phyloP scores from a whole-genome alignment of 2,329 filamentous ascomycete genomes.

The Cephalotrichum gorgonifer region DNA sequence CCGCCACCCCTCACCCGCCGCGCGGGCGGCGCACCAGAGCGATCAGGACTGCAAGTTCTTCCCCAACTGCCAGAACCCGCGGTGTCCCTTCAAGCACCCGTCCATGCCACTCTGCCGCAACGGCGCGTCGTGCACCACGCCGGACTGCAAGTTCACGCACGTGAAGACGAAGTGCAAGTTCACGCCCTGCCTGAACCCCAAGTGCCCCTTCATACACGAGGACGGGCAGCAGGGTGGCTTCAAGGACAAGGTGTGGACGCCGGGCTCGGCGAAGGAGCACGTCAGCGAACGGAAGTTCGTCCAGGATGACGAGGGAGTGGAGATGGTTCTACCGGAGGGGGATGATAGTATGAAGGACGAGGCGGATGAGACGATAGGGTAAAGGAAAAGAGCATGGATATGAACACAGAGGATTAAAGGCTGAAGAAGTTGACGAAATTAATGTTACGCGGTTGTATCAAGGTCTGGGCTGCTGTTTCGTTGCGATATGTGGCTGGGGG shows the following conservation, averaged over 20 bases:
- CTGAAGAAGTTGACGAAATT: background rate
- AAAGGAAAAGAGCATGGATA: slow-evolving; percentile 15
- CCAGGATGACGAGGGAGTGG: slow-evolving; percentile 56
- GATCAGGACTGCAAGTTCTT: slow-evolving; percentile 86
- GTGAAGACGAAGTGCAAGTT: slow-evolving; percentile 77
- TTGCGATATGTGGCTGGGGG: background rate
- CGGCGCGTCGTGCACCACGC: slow-evolving; percentile 72
- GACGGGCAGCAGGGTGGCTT: slow-evolving; percentile 82
- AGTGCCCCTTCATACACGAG: slow-evolving; percentile 79
- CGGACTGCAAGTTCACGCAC: slow-evolving; percentile 86
- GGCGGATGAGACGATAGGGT: slow-evolving; percentile 24
- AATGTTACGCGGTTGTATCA: background rate
- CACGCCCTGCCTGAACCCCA: slow-evolving; percentile 82
- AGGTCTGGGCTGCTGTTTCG: background rate
- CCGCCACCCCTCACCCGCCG: slow-evolving; percentile 84
- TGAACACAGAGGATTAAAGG: background rate
- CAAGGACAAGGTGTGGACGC: slow-evolving; percentile 85
- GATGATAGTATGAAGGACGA: slow-evolving; percentile 13
- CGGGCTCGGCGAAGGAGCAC: slow-evolving; percentile 49
- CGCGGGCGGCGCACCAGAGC: slow-evolving; percentile 65
- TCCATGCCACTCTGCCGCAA: slow-evolving; percentile 82
- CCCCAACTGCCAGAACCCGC: slow-evolving; percentile 80
- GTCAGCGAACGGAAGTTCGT: slow-evolving; percentile 86
- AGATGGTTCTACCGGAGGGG: slow-evolving; percentile 56
- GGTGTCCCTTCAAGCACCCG: slow-evolving; percentile 84